Percentiles rank a stretch among this genome's conserved stretches.
Conservation (phyloP, 2,329 filamentous ascomycete genomes). For the Botrytis byssoidea region DNA sequence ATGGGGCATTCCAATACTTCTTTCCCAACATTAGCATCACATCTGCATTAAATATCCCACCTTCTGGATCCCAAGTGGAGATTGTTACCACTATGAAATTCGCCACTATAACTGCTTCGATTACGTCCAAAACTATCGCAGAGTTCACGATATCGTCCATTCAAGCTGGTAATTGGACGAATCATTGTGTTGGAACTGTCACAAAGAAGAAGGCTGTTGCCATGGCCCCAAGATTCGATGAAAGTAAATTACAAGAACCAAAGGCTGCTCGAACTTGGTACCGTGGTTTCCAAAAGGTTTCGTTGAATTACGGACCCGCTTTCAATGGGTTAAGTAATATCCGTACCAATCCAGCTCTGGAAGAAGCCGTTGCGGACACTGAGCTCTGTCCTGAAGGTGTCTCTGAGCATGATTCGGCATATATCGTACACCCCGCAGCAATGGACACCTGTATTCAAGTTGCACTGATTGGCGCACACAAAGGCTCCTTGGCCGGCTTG, state of each 20-base stretch:
- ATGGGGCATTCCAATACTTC: conserved; percentile 9
- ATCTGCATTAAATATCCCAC: conserved; percentile 16
- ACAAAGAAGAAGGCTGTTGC: background rate
- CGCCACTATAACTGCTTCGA: conserved; percentile 9
- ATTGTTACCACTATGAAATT: conserved; percentile 19
- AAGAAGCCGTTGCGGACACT: conserved; percentile 34
- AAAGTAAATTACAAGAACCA: conserved; percentile 31
- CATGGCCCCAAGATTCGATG: background rate
- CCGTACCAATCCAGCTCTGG: conserved; percentile 33
- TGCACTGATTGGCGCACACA: conserved; percentile 5
- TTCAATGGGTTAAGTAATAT: conserved; percentile 42
- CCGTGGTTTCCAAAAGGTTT: conserved; percentile 39
- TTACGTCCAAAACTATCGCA: conserved; percentile 6
- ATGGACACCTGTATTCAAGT: conserved; percentile 56
- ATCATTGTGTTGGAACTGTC: conserved; percentile 15
- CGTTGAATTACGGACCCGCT: conserved; percentile 43
- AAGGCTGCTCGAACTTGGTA: conserved; percentile 39
- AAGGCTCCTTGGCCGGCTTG: background rate
- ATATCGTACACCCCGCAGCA: conserved; percentile 53
- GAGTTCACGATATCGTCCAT: conserved; percentile 18
- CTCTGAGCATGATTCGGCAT: conserved; percentile 39
- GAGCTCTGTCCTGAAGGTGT: conserved; percentile 26
- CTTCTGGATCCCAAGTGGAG: conserved; percentile 18
- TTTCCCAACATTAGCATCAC: conserved; percentile 16
- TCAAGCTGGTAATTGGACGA: conserved; percentile 13